Evolutionary conservation across 805 yeast species (phyloP), one percentile per base, ranked within the genome.

Genomic region (Candida silvicultrix): DNA sequence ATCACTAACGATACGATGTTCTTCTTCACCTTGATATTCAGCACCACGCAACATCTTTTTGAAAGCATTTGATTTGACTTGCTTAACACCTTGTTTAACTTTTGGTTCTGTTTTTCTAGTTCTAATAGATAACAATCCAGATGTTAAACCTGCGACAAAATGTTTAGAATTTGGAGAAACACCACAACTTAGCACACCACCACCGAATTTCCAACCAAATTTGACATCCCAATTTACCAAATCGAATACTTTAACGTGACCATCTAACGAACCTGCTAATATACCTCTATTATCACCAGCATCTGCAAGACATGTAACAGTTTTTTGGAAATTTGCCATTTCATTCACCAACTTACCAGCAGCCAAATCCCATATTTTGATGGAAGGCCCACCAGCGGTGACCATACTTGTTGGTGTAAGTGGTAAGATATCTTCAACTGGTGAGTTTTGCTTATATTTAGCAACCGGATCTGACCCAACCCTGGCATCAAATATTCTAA

Each of bases 161-260:
- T 94, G 98, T 68, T 86, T 85, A 55, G 80, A 57, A 53, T 82
- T 78, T 23, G 98, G 97, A 9, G 97, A 88, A 11, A 88, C 84
- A 14, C 90, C 98, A 62, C 96, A 82, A 56, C 88, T 74, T 55
- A 94, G 71, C 0, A 94, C 97, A 36, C 96, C 95, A 21, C 92
- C 89, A 32, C 97, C 96, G 60, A 86, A 92, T 66, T 90, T 92
- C 97, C 98, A 92, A 42, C 97, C 97, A 62, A 89, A 92, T 63
- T 85, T 87, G 49, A 92, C 96, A 49, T 84, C 85, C 88, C 92
- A 90, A 55, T 78, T 76, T 37, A 77, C 60, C 20, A 83, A 76
- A 64, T 90, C 97, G 63, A 92, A 88, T 40, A 90, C 90, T 66
- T 94, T 94, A 49, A 94, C 96, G 65, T 94, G 99, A 19, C 99